Evolutionary conservation across 2,329 filamentous ascomycete species (phyloP).

Genomic region (Clonostachys byssicola): DNA sequence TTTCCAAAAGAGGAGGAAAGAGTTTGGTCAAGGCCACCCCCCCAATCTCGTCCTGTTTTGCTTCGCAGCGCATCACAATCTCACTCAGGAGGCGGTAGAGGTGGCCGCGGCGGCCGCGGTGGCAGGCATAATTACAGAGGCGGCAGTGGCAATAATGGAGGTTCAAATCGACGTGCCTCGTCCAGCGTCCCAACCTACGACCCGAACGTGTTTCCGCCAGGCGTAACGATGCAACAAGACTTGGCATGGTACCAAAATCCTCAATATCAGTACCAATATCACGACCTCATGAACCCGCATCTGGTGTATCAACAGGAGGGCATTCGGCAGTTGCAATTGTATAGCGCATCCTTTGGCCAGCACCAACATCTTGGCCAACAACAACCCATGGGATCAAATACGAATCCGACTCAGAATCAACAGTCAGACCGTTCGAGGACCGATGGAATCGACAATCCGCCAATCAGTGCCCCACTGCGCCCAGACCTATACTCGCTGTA

Average conservation of each 20-base stretch:
- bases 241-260: constrained; percentile 42
- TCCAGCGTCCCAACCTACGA: constrained; percentile 48
- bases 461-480: constrained; percentile 53
- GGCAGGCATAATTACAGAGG: constrained; percentile 37
- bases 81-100: constrained; percentile 46
- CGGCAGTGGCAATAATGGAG: constrained; percentile 28
- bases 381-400: constrained; percentile 22
- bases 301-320: constrained; percentile 32
- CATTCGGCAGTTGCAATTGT: constrained; percentile 25
- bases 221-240: constrained; percentile 40
- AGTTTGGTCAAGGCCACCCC: constrained; percentile 52
- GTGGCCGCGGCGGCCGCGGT: constrained; percentile 44
- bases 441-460: constrained; percentile 59
- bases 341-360: constrained; percentile 14
- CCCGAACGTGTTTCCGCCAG: constrained; percentile 34
- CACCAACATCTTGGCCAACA: constrained; percentile 26
- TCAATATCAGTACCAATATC: constrained; percentile 21
- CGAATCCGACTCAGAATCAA: constrained; percentile 13
- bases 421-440: constrained; percentile 51
- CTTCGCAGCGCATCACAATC: constrained; percentile 59
- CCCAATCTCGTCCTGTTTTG: constrained; percentile 50
- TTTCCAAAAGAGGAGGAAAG: constrained; percentile 80
- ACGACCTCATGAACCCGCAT: constrained; percentile 27
- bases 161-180: constrained; percentile 46
- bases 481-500: constrained; percentile 53